A percentile compares a stretch with the other conserved stretches of the same genome.
Conservation (phyloP, 2,329 filamentous ascomycete species). For the Aspergillus fijiensis region DNA sequence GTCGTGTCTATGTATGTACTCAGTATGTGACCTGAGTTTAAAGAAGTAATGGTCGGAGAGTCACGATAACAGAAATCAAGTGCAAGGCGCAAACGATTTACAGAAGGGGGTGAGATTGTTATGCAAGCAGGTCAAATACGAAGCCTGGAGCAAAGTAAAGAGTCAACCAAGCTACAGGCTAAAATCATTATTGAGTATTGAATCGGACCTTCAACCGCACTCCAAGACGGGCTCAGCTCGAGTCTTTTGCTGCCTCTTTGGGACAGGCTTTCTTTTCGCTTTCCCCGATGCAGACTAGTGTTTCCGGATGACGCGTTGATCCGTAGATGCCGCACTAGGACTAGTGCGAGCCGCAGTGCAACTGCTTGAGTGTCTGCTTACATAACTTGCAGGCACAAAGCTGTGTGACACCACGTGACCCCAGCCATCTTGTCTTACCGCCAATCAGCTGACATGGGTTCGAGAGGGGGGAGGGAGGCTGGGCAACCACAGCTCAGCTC, state of each 20-base stretch:
- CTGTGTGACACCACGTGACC: conserved; percentile 27
- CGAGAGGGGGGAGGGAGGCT: conserved; percentile 13
- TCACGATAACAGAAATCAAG: not conserved
- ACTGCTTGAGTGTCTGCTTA: conserved; percentile 3
- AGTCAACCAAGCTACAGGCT: too few relatives aligned
- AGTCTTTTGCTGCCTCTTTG: not conserved
- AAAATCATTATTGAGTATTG: not conserved
- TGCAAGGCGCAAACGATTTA: not conserved
- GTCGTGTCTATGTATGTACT: not conserved
- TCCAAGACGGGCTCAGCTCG: not conserved
- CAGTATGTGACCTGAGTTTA: not conserved
- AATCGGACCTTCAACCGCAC: not conserved
- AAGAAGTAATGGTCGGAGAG: not conserved
- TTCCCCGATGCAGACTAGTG: conserved; percentile 26
- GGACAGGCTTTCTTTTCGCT: conserved; percentile 26
- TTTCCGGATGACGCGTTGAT: conserved; percentile 15
- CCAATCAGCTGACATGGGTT: conserved; percentile 13
- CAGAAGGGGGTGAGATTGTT: too few relatives aligned
- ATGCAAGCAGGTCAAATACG: not conserved
- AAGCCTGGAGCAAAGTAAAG: too few relatives aligned
- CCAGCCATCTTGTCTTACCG: conserved; percentile 23
- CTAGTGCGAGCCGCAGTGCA: conserved; percentile 8
- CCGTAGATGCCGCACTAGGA: conserved; percentile 16
- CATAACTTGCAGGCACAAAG: not conserved
- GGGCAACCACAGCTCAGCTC: not conserved